These are phyloP conservation scores for Cicer cuneatum DNA, from an alignment of 306 rosid species.

Conservation along the genomic window DNA sequence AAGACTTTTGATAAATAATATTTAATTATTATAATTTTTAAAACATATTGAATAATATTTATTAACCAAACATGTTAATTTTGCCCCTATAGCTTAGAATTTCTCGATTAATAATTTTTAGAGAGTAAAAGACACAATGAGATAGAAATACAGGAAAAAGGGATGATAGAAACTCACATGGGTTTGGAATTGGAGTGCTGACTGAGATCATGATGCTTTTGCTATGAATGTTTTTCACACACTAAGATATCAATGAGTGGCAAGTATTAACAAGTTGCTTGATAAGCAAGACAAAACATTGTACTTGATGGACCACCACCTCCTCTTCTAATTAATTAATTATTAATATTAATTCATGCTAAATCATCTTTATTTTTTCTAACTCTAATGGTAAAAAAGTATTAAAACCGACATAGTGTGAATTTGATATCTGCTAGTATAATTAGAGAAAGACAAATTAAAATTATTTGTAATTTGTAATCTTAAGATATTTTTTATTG, in stretches of 20 bases:
- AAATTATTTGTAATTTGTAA: no score
- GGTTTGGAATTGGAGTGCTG: constrained; percentile 80
- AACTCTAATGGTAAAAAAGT: no score
- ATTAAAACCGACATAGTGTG: rapidly evolving
- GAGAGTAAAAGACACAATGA: constrained; percentile 32
- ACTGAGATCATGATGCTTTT: constrained; percentile 69
- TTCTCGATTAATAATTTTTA: background rate
- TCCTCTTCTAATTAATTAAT: constrained; percentile 55
- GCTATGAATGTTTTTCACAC: constrained; percentile 66
- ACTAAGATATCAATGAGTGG: constrained; percentile 22
- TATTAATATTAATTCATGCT: background rate
- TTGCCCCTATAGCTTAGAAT: no score
- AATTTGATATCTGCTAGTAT: no score
- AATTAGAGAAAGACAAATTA: no score
- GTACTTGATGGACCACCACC: constrained; percentile 88
- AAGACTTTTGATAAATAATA: no score
- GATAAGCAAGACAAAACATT: constrained; percentile 75
- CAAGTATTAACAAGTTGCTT: constrained; percentile 67
- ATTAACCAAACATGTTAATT: no score
- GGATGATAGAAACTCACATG: constrained; percentile 77
- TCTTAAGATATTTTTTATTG: rapidly evolving
- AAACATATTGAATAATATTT: no score
- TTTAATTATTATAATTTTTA: no score
- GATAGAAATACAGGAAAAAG: constrained; percentile 42
- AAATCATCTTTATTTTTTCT: no score